Evolutionary conservation across 345 rosid species (phyloP).

Genomic region (Diplotaxis tenuifolia): DNA sequence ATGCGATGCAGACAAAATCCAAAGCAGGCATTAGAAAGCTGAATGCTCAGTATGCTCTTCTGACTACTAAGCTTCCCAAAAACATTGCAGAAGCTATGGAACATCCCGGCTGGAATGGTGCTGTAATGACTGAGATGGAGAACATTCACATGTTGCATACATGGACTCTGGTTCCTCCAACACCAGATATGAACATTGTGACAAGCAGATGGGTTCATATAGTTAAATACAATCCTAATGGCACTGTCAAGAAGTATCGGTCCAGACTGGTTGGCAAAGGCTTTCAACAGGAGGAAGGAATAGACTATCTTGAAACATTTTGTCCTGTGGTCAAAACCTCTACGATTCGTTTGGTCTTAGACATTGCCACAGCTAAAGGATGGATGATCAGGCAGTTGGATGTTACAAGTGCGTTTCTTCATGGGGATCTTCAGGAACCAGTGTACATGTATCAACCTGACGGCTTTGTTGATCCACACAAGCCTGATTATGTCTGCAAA

Average conservation of each 20-base stretch:
- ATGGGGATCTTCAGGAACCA: not conserved
- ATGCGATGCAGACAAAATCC: no score
- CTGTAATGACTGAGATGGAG: not conserved
- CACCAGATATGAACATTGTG: not conserved
- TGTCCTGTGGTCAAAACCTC: not conserved
- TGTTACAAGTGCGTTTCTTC: not conserved
- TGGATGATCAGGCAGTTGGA: not conserved
- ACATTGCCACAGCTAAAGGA: not conserved
- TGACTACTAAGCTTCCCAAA: not conserved
- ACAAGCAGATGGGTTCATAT: not conserved
- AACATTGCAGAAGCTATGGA: not conserved
- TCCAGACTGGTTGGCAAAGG: not conserved
- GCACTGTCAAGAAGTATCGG: not conserved
- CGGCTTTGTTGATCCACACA: not conserved
- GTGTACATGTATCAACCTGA: not conserved
- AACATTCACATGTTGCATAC: not conserved
- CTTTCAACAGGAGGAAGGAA: not conserved
- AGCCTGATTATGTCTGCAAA: not conserved
- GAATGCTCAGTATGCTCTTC: no score
- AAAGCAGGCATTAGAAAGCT: no score
- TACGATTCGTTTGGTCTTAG: not conserved
- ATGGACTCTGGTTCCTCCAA: not conserved
- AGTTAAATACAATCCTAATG: not conserved
- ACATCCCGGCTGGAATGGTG: not conserved
- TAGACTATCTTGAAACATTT: not conserved